Evolutionary conservation across 495 filamentous ascomycete species (phyloP), one percentile per base, ranked within the genome.

Genomic region (Trypethelium eluteriae): DNA sequence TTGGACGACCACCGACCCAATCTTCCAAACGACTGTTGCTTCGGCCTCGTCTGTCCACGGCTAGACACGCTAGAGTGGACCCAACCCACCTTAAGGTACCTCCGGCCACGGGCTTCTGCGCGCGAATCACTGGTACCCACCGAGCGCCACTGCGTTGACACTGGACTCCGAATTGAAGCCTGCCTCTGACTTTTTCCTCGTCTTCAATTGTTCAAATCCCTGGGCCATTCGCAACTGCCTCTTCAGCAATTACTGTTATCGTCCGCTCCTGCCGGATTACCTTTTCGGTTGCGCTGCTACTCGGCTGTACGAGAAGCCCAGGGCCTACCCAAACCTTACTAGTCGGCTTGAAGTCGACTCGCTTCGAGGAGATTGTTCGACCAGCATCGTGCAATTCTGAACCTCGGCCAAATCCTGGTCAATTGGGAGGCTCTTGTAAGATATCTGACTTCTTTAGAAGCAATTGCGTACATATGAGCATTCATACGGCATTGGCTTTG

Each of bases 381-480:
- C 7, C 18, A 35, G 6, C 18, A 18, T 59, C 6, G 53, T 36
- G 53, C 53, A 35, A 32, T 10, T 35, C 6, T 14, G 7, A 18
- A 34, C 14, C 7, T 18, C 5, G 53, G 11, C 32, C 5, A 7
- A 2, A 11, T 59, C 5, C 25, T 35, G 53, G 53, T 4, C 18
- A 59, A n/a, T 36, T 59, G 25, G 53, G 53, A 59, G 53, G 53
- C 53, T 59, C 53, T 59, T 59, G 53, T 59, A 59, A 59, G 53
- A 34, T 34, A 59, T 36, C 36, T 59, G 53, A 59, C 53, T 59
- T 59, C 53, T 59, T 59, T 59, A 7, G 53, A 32, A 32, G 53
- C 32, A 35, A 35, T 36, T 36, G 18, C 32, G 14, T 59, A 14
- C 32, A 59, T 6, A 10, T 36, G 6, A 9, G 53, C 32, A 32